Conservation (phyloP, 495 filamentous ascomycete species). For the Penicillium salamii region DNA sequence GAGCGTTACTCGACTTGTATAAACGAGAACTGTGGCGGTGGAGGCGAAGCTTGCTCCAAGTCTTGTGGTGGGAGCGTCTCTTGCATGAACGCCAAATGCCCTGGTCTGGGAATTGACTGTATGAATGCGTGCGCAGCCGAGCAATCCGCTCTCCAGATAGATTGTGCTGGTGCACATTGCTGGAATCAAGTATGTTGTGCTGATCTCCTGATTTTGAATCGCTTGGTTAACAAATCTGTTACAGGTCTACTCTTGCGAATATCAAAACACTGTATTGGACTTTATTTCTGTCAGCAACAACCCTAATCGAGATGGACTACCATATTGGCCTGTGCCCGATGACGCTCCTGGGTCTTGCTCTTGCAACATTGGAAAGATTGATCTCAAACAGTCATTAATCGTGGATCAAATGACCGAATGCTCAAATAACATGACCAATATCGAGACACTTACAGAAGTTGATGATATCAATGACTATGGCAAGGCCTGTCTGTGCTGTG, state of each 20-base stretch:
- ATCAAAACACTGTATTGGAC: constrained; percentile 16
- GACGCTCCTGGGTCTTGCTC: constrained; percentile 23
- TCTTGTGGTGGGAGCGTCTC: constrained; percentile 9
- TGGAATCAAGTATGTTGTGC: constrained; percentile 33
- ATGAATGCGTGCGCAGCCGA: constrained; percentile 17
- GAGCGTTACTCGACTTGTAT: constrained; percentile 11
- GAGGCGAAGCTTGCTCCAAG: constrained; percentile 6
- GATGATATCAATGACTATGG: constrained; percentile 1
- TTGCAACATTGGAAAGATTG: constrained; percentile 20
- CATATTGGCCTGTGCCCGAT: constrained; percentile 22
- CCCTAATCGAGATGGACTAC: constrained; percentile 8
- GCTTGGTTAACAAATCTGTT: neutral
- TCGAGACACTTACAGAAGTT: neutral
- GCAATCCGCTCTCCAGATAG: constrained; percentile 9
- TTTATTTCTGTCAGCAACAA: constrained; percentile 5
- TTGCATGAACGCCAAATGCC: constrained; percentile 14
- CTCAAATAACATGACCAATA: constrained; percentile 6
- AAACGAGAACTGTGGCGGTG: constrained; percentile 14
- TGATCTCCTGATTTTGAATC: no score
- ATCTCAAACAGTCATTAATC: constrained; percentile 1
- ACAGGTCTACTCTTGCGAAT: constrained; percentile 29
- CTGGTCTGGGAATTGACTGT: constrained; percentile 13
- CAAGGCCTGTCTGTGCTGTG: constrained; percentile 21
- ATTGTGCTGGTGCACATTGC: constrained; percentile 19
- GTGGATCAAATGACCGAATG: neutral